Percentiles rank a stretch among this genome's conserved stretches.
Conservation (phyloP, 306 rosid species). For the Albizia julibrissin region DNA sequence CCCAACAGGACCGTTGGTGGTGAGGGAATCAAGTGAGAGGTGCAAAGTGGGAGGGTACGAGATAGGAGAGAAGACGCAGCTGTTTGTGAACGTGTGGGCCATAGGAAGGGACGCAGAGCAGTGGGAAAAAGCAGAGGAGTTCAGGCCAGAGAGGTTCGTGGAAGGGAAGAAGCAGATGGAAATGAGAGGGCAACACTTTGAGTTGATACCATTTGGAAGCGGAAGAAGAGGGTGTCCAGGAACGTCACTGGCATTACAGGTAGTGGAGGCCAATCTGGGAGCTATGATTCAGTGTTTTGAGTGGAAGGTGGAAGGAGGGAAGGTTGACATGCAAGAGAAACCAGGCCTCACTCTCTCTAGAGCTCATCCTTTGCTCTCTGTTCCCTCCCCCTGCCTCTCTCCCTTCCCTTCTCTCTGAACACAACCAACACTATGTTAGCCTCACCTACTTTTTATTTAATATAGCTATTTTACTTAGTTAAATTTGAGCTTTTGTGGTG, state of each 20-base stretch:
- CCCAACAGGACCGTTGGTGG: conserved; percentile 70
- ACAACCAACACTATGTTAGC: too few species aligned
- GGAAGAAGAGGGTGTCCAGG: conserved; percentile 93
- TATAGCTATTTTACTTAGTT: too few species aligned
- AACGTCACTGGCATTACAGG: conserved; percentile 67
- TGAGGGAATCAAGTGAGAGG: conserved; percentile 58
- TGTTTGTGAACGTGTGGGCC: conserved; percentile 79
- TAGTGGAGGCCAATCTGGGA: conserved; percentile 60
- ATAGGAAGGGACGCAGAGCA: conserved; percentile 72
- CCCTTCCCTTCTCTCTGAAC: conserved; percentile 44
- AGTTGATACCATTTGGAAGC: conserved; percentile 77
- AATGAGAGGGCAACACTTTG: conserved; percentile 76
- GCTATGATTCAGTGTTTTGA: conserved; percentile 84
- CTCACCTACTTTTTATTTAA: too few species aligned
- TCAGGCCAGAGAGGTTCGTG: conserved; percentile 70
- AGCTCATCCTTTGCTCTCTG: conserved; percentile 59
- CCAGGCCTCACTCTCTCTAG: conserved; percentile 68
- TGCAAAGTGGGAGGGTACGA: conserved; percentile 58
- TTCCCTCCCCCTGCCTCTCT: conserved; percentile 44
- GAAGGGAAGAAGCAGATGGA: conserved; percentile 48
- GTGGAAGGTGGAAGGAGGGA: conserved; percentile 51
- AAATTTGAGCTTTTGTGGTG: too few species aligned
- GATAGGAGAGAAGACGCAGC: conserved; percentile 63
- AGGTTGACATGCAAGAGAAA: conserved; percentile 65
- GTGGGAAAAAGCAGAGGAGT: conserved; percentile 76